A percentile compares a stretch with the other conserved stretches of the same genome.
Conservation (phyloP, 2,329 filamentous ascomycete genomes). For the Calonectria fujianensis region DNA sequence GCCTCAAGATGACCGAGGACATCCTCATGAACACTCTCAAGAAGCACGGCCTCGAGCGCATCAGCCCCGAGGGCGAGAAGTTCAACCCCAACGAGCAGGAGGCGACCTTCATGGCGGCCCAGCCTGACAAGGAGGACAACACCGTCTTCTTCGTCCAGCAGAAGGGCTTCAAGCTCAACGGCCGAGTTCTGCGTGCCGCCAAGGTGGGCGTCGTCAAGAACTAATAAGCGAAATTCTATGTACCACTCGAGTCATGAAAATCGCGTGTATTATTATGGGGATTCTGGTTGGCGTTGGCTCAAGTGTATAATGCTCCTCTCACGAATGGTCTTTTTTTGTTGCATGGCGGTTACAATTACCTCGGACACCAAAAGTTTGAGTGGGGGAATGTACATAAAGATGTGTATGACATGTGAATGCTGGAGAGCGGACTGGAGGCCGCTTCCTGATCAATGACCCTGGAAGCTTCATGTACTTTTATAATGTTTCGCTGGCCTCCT, state of each 20-base stretch:
- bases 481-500: conserved; percentile 22
- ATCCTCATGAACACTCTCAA: conserved; percentile 91
- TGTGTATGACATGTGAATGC: conserved; percentile 50
- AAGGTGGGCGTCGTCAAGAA: conserved; percentile 99
- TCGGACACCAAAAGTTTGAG: conserved; percentile 49
- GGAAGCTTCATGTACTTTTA: conserved; percentile 35
- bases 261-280: conserved; percentile 60
- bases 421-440: conserved; percentile 33
- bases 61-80: conserved; percentile 88
- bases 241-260: conserved; percentile 41
- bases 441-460: conserved; percentile 31
- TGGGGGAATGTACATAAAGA: conserved; percentile 52
- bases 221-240: conserved; percentile 59
- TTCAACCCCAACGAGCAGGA: conserved; percentile 99
- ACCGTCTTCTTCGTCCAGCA: conserved; percentile 94
- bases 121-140: conserved; percentile 91
- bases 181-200: conserved; percentile 89
- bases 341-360: conserved; percentile 54
- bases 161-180: conserved; percentile 97
- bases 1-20: conserved; percentile 94
- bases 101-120: conserved; percentile 94
- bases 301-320: conserved; percentile 69
- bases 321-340: conserved; percentile 60
- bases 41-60: conserved; percentile 95
- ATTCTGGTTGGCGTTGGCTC: conserved; percentile 60